Base-by-base conservation (phyloP, 768 basidiomycete species). In the Austroboletus festivus region DNA sequence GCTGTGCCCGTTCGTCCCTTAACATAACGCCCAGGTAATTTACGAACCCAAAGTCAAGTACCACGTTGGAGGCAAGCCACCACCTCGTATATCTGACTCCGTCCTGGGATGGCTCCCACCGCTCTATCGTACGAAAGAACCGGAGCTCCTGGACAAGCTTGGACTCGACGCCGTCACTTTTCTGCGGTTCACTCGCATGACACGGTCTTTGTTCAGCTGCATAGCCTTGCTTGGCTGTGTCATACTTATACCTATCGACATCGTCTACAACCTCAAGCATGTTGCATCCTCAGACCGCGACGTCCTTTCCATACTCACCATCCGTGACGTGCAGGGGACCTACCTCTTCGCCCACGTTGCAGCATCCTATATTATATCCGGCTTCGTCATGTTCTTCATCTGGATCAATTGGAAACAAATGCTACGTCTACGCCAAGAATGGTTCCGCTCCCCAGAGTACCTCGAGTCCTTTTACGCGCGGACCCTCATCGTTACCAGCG, bases 41-140 rank as follows among this genome's bases (percentile, higher is more conserved):
- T 95, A 95, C 62, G 89, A 93, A 64, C 93, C 92, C 53, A 96
- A 94, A 71, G 82, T 90, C 69, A 94, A 94, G 68, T 94, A 93
- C 63, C 89, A 90, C 60, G 75, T 80, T 51, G 86, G 84, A 35
- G 68, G 81, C 67, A 90, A 90, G 64, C 72, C 77, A 22, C 90
- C 89, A 24, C 90, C 90, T 7, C 80, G 81, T 20, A 89, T 95
- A 65, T 84, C 84, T 33, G 84, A 88, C 65, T 84, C 86, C 2
- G 65, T 95, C 39, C 80, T 92, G 41, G 89, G 91, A 53, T 99
- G 95, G 95, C 72, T 97, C 1, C 83, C 86, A 8, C 93, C 93
- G 1, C 79, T 97, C 34, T 60, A 91, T 30, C 80, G 83, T 53
- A 84, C 87, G 21, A 86, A 85, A 60, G 93, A 97, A 63, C 83